These are phyloP conservation scores for Panicum hallii DNA, from an alignment of 202 grass and related monocot genomes.

Conservation along the genomic window DNA sequence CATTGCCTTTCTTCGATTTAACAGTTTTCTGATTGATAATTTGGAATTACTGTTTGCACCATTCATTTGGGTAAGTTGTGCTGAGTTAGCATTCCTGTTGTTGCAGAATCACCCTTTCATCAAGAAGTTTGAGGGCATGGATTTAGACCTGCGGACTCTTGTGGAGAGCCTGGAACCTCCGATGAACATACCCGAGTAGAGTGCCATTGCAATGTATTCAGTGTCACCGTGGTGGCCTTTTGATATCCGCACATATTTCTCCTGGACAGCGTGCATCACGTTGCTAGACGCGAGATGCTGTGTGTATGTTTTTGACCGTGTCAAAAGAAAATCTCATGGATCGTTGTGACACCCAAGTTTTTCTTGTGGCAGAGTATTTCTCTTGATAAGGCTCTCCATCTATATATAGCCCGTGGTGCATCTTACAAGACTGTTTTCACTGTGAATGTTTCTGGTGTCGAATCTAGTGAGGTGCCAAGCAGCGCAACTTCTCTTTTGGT, in stretches of 20 bases:
- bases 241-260: constrained; percentile 2
- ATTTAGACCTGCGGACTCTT: constrained; percentile 78
- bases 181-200: constrained; percentile 72
- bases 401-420: not conserved
- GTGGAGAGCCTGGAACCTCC: constrained; percentile 79
- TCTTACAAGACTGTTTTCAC: not conserved
- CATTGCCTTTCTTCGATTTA: constrained; percentile 37
- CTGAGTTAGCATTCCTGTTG: not conserved
- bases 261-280: not conserved
- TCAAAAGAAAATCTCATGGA: not conserved
- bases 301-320: constrained; percentile 37
- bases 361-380: not conserved
- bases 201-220: not conserved
- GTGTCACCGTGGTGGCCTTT: not conserved
- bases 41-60: not conserved
- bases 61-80: not conserved
- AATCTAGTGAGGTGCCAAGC: not conserved
- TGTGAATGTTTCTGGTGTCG: not conserved
- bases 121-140: constrained; percentile 96
- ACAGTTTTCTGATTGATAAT: constrained; percentile 12
- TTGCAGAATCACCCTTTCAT: constrained; percentile 90
- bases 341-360: not conserved
- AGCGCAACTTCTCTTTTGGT: not conserved
- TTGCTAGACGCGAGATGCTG: constrained; percentile 8
- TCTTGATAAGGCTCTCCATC: not conserved